Conservation (phyloP, 345 rosid genomes). For the Clausena lansium region DNA sequence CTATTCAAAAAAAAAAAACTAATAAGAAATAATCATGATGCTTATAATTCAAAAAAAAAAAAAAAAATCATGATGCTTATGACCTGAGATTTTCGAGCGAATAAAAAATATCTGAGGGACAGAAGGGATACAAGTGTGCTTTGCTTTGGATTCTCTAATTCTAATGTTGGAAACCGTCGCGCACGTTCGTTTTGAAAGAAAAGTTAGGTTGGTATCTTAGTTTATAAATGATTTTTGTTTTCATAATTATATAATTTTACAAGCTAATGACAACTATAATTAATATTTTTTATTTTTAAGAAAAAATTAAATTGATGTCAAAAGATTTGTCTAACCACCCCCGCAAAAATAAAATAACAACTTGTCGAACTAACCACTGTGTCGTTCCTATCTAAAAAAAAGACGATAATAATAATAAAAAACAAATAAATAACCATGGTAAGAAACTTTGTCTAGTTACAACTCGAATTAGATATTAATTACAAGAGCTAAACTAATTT, state of each 20-base stretch:
- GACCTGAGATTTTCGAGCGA: not conserved
- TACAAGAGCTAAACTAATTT: too few relatives aligned
- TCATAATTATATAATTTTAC: not conserved
- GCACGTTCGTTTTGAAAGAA: too few relatives aligned
- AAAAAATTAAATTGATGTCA: too few relatives aligned
- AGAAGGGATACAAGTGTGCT: not conserved
- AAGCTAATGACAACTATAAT: not conserved
- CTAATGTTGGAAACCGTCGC: not conserved
- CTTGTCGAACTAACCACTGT: too few relatives aligned
- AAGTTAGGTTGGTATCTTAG: too few relatives aligned
- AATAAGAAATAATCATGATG: not conserved
- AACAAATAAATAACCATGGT: too few relatives aligned
- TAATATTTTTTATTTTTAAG: too few relatives aligned
- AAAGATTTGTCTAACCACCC: not conserved
- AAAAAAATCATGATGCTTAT: not conserved
- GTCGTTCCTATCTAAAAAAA: too few relatives aligned
- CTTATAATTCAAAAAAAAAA: not conserved
- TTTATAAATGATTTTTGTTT: too few relatives aligned
- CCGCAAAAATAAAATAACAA: not conserved
- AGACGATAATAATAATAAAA: too few relatives aligned
- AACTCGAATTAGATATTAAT: too few relatives aligned
- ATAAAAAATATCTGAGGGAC: not conserved
- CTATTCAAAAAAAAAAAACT: not conserved
- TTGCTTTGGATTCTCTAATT: not conserved
- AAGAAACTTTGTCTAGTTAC: not conserved